phyloP scores from a whole-genome alignment of 345 rosid genomes.

The Citrus reticulata region DNA sequence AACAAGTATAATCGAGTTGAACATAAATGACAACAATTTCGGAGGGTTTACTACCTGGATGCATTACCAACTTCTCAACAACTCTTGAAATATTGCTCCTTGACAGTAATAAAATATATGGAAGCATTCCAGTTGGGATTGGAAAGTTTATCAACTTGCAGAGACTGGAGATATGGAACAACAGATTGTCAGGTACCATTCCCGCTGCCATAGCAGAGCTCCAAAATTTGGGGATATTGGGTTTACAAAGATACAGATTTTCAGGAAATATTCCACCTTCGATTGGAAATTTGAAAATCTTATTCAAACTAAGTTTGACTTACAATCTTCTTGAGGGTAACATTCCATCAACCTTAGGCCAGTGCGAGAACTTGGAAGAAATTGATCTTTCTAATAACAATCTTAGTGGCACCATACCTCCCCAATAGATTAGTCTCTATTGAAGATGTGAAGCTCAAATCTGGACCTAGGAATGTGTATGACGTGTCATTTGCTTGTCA shows the following conservation, averaged over 20 bases:
- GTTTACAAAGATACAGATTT: background rate
- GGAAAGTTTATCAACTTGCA: too few relatives aligned
- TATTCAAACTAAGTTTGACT: background rate
- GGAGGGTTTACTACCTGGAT: background rate
- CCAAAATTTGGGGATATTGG: background rate
- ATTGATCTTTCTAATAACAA: too few relatives aligned
- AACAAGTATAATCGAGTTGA: background rate
- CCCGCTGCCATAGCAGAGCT: background rate
- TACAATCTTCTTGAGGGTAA: background rate
- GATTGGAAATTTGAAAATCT: background rate
- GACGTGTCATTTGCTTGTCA: too few relatives aligned
- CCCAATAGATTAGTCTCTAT: background rate
- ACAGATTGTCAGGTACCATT: background rate
- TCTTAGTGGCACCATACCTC: background rate
- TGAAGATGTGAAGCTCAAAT: too few relatives aligned
- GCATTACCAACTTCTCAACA: background rate
- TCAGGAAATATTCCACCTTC: background rate
- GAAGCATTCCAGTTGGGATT: background rate
- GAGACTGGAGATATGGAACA: too few relatives aligned
- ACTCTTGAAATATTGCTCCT: background rate
- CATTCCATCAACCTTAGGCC: too few relatives aligned
- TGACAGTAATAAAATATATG: background rate
- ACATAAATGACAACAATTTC: background rate
- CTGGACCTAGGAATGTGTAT: too few relatives aligned
- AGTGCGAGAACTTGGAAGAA: too few relatives aligned